Conservation (phyloP, 2,329 filamentous ascomycete genomes). For the Atkinsonella texensis region DNA sequence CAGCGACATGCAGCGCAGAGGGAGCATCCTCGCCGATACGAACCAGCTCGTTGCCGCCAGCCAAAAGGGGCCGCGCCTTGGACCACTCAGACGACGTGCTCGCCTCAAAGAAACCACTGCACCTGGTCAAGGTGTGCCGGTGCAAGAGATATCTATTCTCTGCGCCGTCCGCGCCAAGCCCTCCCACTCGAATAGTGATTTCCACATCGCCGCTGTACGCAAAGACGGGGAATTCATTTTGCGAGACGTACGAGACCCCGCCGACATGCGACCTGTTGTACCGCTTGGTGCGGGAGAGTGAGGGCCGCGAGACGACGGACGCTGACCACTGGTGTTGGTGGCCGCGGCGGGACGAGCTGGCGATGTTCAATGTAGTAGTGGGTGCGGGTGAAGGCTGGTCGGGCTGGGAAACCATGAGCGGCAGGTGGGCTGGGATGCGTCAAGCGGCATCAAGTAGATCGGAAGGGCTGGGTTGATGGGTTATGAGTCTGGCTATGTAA, state of each 20-base stretch:
- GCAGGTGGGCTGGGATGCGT: conserved; percentile 3
- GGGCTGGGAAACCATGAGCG: conserved; percentile 51
- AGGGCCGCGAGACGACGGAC: conserved; percentile 52
- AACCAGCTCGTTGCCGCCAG: conserved; percentile 34
- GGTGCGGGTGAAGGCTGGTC: conserved; percentile 24
- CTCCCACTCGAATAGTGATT: conserved; percentile 59
- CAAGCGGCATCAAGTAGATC: background rate
- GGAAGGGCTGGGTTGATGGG: background rate
- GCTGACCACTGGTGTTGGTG: conserved; percentile 8
- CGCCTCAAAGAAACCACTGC: conserved; percentile 87
- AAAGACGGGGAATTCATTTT: conserved; percentile 91
- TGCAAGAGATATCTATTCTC: conserved; percentile 83
- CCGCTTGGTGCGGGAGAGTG: conserved; percentile 49
- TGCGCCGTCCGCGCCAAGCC: conserved; percentile 35
- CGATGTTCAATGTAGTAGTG: conserved; percentile 1
- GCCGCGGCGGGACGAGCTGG: conserved; percentile 1
- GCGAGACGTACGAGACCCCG: conserved; percentile 53
- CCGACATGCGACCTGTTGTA: conserved; percentile 75
- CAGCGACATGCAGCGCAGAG: conserved; percentile 11
- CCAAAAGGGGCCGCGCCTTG: conserved; percentile 17
- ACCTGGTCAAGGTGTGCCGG: conserved; percentile 74
- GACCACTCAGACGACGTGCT: conserved; percentile 70
- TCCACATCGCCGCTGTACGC: conserved; percentile 86
- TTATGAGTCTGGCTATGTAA: background rate
- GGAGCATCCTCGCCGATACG: conserved; percentile 37